Conservation (phyloP, 805 yeast species). For the Jamesozyma hellenica region DNA sequence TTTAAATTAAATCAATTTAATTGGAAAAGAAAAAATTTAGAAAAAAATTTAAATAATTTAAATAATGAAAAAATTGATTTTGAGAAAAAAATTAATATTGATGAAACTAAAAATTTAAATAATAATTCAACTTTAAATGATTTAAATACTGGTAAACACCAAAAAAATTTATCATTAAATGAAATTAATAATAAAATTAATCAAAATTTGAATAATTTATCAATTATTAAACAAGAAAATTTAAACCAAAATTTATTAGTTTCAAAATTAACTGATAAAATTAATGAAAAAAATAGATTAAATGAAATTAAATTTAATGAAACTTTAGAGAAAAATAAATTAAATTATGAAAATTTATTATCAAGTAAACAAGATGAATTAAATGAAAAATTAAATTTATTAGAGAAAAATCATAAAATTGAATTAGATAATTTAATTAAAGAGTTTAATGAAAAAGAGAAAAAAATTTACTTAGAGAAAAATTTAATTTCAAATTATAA, state of each 20-base stretch:
- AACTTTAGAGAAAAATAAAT: constrained; percentile 20
- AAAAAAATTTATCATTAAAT: constrained; percentile 16
- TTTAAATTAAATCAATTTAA: constrained; percentile 17
- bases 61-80: constrained; percentile 10
- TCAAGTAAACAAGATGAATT: constrained; percentile 20
- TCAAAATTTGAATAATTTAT: constrained; percentile 11
- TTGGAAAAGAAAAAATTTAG: constrained; percentile 12
- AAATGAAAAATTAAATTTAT: constrained; percentile 12
- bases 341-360: constrained; percentile 17
- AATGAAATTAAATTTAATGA: constrained; percentile 20
- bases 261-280: constrained; percentile 19
- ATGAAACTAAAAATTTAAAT: constrained; percentile 10
- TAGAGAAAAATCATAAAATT: constrained; percentile 15
- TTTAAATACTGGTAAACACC: constrained; percentile 16
- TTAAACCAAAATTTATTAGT: constrained; percentile 22
- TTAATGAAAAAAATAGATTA: constrained; percentile 20
- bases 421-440: constrained; percentile 14
- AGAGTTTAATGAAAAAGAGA: constrained; percentile 13
- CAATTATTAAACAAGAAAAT: constrained; percentile 23
- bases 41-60: constrained; percentile 15
- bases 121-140: constrained; percentile 20
- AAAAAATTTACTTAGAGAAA: neutral
- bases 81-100: constrained; percentile 12
- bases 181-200: constrained; percentile 20
- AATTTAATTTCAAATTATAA: neutral